Conservation (phyloP, 495 filamentous ascomycete genomes). For the Trypethelium eluteriae region DNA sequence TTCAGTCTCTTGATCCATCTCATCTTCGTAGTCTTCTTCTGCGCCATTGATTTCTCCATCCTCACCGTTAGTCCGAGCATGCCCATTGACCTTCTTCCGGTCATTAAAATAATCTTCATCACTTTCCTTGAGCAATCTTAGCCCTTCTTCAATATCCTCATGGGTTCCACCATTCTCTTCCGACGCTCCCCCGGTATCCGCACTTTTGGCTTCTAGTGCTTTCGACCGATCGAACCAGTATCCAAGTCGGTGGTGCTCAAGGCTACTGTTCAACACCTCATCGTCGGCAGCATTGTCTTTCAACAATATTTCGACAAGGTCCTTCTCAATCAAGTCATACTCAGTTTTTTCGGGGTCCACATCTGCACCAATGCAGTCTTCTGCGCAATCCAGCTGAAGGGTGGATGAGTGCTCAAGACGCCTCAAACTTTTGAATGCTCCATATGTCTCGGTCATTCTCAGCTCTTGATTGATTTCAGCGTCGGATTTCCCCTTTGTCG, state of each 20-base stretch:
- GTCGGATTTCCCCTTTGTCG: constrained; percentile 47
- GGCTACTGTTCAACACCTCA: constrained; percentile 25
- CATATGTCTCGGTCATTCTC: constrained; percentile 44
- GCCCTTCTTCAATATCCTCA: constrained; percentile 18
- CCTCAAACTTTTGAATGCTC: constrained; percentile 45
- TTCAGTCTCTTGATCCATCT: constrained; percentile 8
- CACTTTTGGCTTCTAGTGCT: constrained; percentile 16
- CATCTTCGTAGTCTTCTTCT: background rate
- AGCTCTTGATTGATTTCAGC: constrained; percentile 40
- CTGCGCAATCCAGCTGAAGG: constrained; percentile 26
- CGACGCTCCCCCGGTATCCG: constrained; percentile 12
- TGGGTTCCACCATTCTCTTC: constrained; percentile 19
- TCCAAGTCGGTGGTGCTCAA: constrained; percentile 30
- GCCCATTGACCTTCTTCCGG: constrained; percentile 13
- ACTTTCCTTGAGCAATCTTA: background rate
- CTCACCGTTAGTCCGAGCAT: constrained; percentile 7
- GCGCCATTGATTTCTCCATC: background rate
- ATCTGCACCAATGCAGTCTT: constrained; percentile 30
- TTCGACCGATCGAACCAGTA: constrained; percentile 30
- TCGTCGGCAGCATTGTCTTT: constrained; percentile 34
- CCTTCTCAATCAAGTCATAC: constrained; percentile 26
- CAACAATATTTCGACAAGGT: constrained; percentile 30
- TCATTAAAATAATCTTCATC: background rate
- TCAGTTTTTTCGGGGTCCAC: constrained; percentile 25
- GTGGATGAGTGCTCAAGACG: constrained; percentile 19